Percentiles rank a stretch among this genome's conserved stretches.
Evolutionary conservation across 2,329 filamentous ascomycete genomes (phyloP).

Genomic region (Acrodontium crateriforme): DNA sequence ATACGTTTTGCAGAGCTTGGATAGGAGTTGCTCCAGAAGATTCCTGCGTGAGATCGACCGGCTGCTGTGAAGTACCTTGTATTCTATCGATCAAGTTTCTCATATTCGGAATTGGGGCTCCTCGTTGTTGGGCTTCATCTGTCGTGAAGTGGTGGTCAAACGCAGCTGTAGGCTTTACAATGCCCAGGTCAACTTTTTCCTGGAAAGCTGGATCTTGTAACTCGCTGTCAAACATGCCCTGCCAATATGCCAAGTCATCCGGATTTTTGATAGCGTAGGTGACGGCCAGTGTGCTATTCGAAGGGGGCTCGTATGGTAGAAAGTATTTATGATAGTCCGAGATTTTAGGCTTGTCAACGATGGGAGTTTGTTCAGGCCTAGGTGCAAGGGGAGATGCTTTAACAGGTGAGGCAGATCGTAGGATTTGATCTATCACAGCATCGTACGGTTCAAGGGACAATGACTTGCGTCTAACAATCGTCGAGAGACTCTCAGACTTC

Average conservation of each 20-base stretch:
- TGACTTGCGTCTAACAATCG: conserved; percentile 21
- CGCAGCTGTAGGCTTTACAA: conserved; percentile 6
- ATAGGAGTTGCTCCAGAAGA: conserved; percentile 8
- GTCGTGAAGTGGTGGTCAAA: conserved; percentile 5
- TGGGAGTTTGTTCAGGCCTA: conserved; percentile 16
- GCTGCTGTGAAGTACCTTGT: conserved; percentile 27
- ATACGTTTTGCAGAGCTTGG: conserved; percentile 28
- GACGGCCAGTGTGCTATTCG: conserved; percentile 57
- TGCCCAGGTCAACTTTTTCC: conserved; percentile 19
- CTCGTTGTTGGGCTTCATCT: conserved; percentile 6
- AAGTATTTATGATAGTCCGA: conserved; percentile 49
- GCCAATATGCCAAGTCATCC: conserved; percentile 12
- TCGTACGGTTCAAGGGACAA: conserved; percentile 21
- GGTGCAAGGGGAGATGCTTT: conserved; percentile 9
- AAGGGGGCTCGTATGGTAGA: conserved; percentile 65
- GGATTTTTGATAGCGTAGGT: conserved; percentile 24
- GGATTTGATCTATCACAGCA: conserved; percentile 13
- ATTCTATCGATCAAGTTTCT: conserved; percentile 28
- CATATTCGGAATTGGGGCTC: conserved; percentile 9
- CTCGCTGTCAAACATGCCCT: conserved; percentile 17
- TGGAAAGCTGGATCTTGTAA: conserved; percentile 15
- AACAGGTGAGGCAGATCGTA: conserved; percentile 12
- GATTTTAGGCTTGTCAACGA: conserved; percentile 15
- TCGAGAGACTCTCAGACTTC: conserved; percentile 14
- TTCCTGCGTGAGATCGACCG: conserved; percentile 31